phyloP scores from a whole-genome alignment of 192 early-diverging fungal species.

The Piromyces finnis region DNA sequence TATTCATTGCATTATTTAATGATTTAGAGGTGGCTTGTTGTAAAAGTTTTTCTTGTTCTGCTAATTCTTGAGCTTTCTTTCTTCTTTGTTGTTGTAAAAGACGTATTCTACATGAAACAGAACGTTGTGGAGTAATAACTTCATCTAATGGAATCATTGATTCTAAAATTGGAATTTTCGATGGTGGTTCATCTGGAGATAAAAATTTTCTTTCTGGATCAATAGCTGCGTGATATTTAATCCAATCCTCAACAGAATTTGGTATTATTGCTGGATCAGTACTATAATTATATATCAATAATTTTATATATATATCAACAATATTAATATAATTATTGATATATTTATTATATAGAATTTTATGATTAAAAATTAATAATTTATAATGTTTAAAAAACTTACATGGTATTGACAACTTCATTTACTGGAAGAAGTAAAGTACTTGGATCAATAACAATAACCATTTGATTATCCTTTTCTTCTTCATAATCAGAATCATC shows the following conservation, averaged over 20 bases:
- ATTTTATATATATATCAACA: neutral
- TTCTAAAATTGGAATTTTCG: neutral
- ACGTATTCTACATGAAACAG: neutral
- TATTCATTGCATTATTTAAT: neutral
- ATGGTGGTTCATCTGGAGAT: neutral
- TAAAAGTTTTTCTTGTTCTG: neutral
- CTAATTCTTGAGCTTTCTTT: neutral
- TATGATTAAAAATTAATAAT: no score
- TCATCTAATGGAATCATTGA: neutral
- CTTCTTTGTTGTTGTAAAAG: neutral
- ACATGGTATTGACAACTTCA: neutral
- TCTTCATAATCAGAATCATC: neutral
- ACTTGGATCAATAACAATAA: neutral
- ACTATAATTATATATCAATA: neutral
- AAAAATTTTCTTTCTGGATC: neutral
- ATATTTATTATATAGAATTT: neutral
- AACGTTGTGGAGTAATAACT: neutral
- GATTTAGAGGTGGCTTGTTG: neutral
- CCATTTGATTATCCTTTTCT: neutral
- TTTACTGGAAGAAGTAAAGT: neutral
- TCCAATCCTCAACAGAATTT: neutral
- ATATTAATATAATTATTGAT: no score
- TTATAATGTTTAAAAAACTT: neutral
- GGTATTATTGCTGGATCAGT: neutral
- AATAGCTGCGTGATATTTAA: neutral